These are phyloP conservation scores for Exobasidium cylindrosporum DNA, from an alignment of 1,284 basidiomycete species.

Conservation along the genomic window DNA sequence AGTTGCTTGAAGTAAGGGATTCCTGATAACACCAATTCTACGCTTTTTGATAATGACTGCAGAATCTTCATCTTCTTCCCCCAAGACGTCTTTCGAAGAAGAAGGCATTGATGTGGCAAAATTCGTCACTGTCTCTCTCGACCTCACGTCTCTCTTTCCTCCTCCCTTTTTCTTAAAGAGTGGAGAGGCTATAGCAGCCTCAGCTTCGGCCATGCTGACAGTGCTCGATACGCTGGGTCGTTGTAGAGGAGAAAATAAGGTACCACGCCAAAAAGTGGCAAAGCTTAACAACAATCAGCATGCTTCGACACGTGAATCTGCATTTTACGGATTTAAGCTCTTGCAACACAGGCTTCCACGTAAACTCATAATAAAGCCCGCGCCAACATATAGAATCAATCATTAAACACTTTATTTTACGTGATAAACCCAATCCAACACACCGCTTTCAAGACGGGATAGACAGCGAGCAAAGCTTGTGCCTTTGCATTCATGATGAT, in stretches of 20 bases:
- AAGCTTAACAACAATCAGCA: background rate
- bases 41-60: background rate
- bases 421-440: too few relatives aligned
- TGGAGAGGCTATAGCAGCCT: background rate
- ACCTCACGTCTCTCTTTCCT: background rate
- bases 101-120: background rate
- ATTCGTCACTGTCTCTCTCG: background rate
- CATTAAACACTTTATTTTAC: too few relatives aligned
- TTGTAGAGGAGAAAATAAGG: background rate
- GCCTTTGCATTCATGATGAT: too few relatives aligned
- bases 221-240: background rate
- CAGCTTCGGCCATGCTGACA: background rate
- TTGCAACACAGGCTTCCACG: too few relatives aligned
- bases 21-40: background rate
- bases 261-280: background rate
- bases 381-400: too few relatives aligned
- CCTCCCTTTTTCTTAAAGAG: slow-evolving; percentile 2
- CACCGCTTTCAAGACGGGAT: too few relatives aligned
- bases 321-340: background rate
- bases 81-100: background rate
- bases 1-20: background rate
- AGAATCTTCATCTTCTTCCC: background rate
- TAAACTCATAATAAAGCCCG: too few relatives aligned
- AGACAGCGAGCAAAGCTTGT: too few relatives aligned
- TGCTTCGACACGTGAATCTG: background rate